These are phyloP conservation scores for Teratosphaeria epicoccoides DNA, from an alignment of 2,329 filamentous ascomycete species.

Conservation along the genomic window DNA sequence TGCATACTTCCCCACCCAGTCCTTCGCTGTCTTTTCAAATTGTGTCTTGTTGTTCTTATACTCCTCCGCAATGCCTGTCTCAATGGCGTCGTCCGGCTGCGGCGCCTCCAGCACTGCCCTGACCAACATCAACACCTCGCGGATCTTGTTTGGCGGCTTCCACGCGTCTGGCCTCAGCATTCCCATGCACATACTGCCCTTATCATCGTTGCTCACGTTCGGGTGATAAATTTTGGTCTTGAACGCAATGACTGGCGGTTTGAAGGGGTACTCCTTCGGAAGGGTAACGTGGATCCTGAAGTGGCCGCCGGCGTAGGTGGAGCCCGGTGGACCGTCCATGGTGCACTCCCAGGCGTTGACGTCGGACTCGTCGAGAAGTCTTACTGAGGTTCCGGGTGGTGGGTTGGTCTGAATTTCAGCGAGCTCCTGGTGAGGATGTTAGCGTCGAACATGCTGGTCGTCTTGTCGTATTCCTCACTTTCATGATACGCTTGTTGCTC, in stretches of 20 bases:
- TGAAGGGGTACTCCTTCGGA: slow-evolving; percentile 79
- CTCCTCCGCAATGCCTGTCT: slow-evolving; percentile 76
- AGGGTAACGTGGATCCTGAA: slow-evolving; percentile 66
- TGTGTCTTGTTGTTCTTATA: slow-evolving; percentile 56
- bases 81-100: slow-evolving; percentile 80
- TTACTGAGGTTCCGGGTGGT: slow-evolving; percentile 46
- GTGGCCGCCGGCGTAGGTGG: slow-evolving; percentile 44
- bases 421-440: slow-evolving; percentile 43
- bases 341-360: slow-evolving; percentile 58
- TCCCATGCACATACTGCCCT: slow-evolving; percentile 75
- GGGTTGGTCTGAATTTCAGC: slow-evolving; percentile 47
- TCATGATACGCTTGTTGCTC: slow-evolving; percentile 37
- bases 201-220: slow-evolving; percentile 79
- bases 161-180: slow-evolving; percentile 78
- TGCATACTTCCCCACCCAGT: slow-evolving; percentile 68
- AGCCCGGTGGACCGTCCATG: slow-evolving; percentile 50
- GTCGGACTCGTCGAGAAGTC: slow-evolving; percentile 51
- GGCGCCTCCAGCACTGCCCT: slow-evolving; percentile 66
- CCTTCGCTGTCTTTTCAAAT: slow-evolving; percentile 64
- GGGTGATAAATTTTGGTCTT: slow-evolving; percentile 89
- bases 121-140: slow-evolving; percentile 65
- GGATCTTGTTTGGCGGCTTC: slow-evolving; percentile 77
- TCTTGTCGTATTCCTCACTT: slow-evolving; percentile 21
- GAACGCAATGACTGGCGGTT: slow-evolving; percentile 70
- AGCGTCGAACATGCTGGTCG: slow-evolving; percentile 1